These are phyloP conservation scores for Porcisia hertigi DNA, from an alignment of 208 protist species.

Conservation along the genomic window DNA sequence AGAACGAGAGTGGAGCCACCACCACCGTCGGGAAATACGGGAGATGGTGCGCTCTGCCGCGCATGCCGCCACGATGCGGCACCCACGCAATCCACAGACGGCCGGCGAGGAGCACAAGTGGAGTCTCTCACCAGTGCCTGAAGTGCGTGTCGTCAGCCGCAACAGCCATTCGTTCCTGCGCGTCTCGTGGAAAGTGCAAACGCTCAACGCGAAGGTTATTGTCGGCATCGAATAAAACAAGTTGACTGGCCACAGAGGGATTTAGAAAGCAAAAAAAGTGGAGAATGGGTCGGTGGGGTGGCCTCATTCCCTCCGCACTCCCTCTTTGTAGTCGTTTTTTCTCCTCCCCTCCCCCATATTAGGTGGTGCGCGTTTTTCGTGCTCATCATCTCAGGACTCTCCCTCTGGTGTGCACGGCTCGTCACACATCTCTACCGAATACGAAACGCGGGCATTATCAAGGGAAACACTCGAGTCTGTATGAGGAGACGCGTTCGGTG, in stretches of 20 bases:
- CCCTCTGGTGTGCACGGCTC: no score
- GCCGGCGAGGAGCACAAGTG: constrained; percentile 36
- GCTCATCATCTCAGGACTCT: neutral
- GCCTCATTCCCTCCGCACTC: no score
- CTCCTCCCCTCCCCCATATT: neutral
- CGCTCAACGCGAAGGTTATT: constrained; percentile 45
- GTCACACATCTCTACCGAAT: no score
- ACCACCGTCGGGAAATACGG: constrained; percentile 44
- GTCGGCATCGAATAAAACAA: constrained; percentile 37
- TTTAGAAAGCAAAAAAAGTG: constrained; percentile 2
- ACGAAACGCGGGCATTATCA: no score
- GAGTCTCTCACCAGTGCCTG: constrained; percentile 36
- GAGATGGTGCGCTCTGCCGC: constrained; percentile 42
- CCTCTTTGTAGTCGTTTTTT: neutral
- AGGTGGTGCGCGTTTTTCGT: no score
- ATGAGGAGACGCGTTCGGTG: no score
- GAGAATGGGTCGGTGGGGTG: neutral
- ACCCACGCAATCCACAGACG: constrained; percentile 31
- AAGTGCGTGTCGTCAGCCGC: constrained; percentile 27
- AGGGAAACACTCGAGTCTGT: no score
- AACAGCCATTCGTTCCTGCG: constrained; percentile 6
- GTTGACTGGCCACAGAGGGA: neutral
- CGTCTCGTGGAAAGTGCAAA: constrained; percentile 44
- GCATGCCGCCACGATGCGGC: constrained; percentile 34
- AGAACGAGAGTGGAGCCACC: constrained; percentile 32